A percentile compares a stretch with the other conserved stretches of the same genome.
Evolutionary conservation across 2,329 filamentous ascomycete species (phyloP).

Genomic region (Colletotrichum euphorbiae): DNA sequence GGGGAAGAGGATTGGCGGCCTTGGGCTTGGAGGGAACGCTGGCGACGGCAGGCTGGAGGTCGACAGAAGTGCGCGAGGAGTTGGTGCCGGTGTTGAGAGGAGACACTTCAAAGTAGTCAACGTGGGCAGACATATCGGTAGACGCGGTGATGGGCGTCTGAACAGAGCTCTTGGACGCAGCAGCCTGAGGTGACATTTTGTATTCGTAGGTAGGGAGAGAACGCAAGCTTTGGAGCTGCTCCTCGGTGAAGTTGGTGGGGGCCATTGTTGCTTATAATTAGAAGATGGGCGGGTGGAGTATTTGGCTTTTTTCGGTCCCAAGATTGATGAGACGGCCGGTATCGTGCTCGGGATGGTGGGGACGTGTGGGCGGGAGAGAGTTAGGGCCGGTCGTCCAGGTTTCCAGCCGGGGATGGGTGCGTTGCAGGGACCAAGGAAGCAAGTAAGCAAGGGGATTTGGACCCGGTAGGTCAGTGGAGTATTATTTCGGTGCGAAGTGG

Average conservation of each 20-base stretch:
- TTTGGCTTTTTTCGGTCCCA: slow-evolving; percentile 29
- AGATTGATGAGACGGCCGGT: slow-evolving; percentile 30
- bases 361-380: slow-evolving; percentile 20
- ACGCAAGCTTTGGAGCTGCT: slow-evolving; percentile 43
- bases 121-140: slow-evolving; percentile 26
- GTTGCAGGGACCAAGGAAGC: slow-evolving; percentile 14
- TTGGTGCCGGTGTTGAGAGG: slow-evolving; percentile 30
- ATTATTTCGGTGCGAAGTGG: slow-evolving; percentile 13
- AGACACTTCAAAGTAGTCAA: slow-evolving; percentile 29
- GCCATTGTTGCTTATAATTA: slow-evolving; percentile 29
- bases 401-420: not conserved
- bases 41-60: slow-evolving; percentile 26
- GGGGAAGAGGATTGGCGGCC: slow-evolving; percentile 49
- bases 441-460: slow-evolving; percentile 5
- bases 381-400: slow-evolving; percentile 18
- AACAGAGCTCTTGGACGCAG: not conserved
- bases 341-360: slow-evolving; percentile 27
- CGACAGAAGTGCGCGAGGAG: slow-evolving; percentile 33
- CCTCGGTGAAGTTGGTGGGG: slow-evolving; percentile 27
- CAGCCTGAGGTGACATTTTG: slow-evolving; percentile 30
- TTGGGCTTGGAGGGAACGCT: slow-evolving; percentile 11
- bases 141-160: slow-evolving; percentile 31
- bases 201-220: slow-evolving; percentile 41
- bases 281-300: slow-evolving; percentile 21
- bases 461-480: not conserved